A percentile compares a stretch with the other conserved stretches of the same genome.
phyloP scores from a whole-genome alignment of 176 grass and related monocot genomes.

The Secale cereale region DNA sequence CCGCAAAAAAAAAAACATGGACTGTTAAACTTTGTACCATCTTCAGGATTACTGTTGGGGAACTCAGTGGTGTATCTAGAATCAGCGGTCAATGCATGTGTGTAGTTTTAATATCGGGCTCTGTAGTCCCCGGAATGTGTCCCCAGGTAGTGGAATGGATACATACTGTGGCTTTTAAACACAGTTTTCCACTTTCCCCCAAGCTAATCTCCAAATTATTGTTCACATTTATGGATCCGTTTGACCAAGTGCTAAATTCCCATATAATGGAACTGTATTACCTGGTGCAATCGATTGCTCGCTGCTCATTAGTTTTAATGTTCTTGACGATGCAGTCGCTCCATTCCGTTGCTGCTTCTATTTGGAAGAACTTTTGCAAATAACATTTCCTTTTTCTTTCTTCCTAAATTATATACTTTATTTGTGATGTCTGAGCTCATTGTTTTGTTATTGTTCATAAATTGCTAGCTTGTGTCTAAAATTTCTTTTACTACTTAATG shows the following conservation, averaged over 20 bases:
- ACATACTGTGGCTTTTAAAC: not conserved
- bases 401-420: not conserved
- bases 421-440: not conserved
- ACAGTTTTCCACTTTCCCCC: not conserved
- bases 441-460: not conserved
- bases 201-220: not conserved
- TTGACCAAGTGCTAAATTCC: not conserved
- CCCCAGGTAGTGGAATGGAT: not conserved
- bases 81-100: not conserved
- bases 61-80: not conserved
- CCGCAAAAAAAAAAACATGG: too few relatives aligned
- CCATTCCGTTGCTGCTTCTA: not conserved
- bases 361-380: not conserved
- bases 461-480: slow-evolving; percentile 8
- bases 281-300: slow-evolving; percentile 1
- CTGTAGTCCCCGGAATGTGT: not conserved
- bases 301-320: slow-evolving; percentile 5
- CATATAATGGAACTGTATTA: not conserved
- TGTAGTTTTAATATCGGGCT: not conserved
- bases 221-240: not conserved
- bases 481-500: slow-evolving; percentile 20
- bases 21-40: not conserved
- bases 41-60: not conserved
- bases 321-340: slow-evolving; percentile 3
- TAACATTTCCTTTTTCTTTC: not conserved